A percentile compares a stretch with the other conserved stretches of the same genome.
Conservation (phyloP, 805 yeast genomes). For the Cyberlindnera nakhonratchasimensis region DNA sequence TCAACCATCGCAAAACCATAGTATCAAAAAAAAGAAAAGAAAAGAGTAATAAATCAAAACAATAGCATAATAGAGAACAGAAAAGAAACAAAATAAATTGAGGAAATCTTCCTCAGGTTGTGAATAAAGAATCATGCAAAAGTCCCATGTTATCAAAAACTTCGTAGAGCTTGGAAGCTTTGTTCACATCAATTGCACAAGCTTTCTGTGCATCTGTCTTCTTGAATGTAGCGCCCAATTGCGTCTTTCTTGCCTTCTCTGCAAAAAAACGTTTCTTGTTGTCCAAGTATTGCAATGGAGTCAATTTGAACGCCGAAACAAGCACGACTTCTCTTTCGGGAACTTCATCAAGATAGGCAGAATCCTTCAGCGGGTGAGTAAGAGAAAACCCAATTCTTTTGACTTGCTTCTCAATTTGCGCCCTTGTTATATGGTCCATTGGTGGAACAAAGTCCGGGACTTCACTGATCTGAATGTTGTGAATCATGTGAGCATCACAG, state of each 20-base stretch:
- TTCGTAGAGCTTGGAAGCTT: conserved; percentile 86
- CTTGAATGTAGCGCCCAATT: conserved; percentile 74
- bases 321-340: conserved; percentile 15
- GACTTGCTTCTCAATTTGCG: conserved; percentile 12
- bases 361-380: conserved; percentile 13
- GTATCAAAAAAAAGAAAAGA: not conserved
- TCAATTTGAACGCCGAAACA: conserved; percentile 19
- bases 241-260: conserved; percentile 79
- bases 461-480: conserved; percentile 11
- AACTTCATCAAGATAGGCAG: conserved; percentile 6
- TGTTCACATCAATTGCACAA: conserved; percentile 93
- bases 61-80: no score
- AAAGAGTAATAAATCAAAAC: no score
- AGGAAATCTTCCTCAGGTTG: not conserved
- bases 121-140: conserved; percentile 71
- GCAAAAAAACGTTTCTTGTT: conserved; percentile 81
- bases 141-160: conserved; percentile 92
- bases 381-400: conserved; percentile 14
- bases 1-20: no score
- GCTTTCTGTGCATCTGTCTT: conserved; percentile 98
- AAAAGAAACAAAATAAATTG: not conserved
- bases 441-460: conserved; percentile 25
- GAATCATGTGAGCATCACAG: conserved; percentile 22
- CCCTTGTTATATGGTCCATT: conserved; percentile 8
- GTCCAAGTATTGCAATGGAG: conserved; percentile 35